Base-by-base conservation (phyloP, 2,329 filamentous ascomycete species). In the Phaeomoniella chlamydospora region DNA sequence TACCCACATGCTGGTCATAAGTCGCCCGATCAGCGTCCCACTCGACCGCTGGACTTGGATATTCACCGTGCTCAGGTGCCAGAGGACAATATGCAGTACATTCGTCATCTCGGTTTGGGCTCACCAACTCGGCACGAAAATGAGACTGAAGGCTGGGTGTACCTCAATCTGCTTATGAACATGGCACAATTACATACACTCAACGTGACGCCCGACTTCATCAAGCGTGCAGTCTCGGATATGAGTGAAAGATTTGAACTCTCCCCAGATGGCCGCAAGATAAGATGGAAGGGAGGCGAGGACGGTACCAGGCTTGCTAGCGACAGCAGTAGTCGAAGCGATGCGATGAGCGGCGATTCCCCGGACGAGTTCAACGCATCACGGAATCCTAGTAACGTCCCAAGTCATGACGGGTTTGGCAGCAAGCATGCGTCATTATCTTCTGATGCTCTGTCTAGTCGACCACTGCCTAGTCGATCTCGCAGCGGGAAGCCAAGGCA, bases 131-230 rank as follows among this genome's bases (percentile, higher is more conserved):
- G 15, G 16, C 10, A 16, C 9, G 19, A 39, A 13, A 35, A 33
- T 12, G 29, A 36, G 5, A 22, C 31, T 11, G 13, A 15, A 2
- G 35, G 37, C 2, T 49, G 46, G 46, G 37, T 49, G 18, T 49
- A 46, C 34, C 40, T 49, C 11, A 49, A 90, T 45, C 59, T 92
- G 1, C 65, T 92, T 2, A 77, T 78, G 50, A 86, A 80, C 49
- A 70, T 92, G 64, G 84, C 85, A 0, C 84, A 92, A 55, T 61
- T 92, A 13, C 84, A 92, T 47, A 88, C 86, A 0, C 68, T 90
- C 45, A 87, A 85, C 39, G 83, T 92, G 1, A 86, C 84, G 0
- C 68, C 77, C 0, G 74, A 79, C 17, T 88, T 88, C 47, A 75
- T 90, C 29, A 76, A 80, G 39, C 71, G 72, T 22, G 80, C 85